Percentiles rank a stretch among this genome's conserved stretches.
Evolutionary conservation across 2,329 filamentous ascomycete species (phyloP).

Genomic region (Rutstroemia sp.): DNA sequence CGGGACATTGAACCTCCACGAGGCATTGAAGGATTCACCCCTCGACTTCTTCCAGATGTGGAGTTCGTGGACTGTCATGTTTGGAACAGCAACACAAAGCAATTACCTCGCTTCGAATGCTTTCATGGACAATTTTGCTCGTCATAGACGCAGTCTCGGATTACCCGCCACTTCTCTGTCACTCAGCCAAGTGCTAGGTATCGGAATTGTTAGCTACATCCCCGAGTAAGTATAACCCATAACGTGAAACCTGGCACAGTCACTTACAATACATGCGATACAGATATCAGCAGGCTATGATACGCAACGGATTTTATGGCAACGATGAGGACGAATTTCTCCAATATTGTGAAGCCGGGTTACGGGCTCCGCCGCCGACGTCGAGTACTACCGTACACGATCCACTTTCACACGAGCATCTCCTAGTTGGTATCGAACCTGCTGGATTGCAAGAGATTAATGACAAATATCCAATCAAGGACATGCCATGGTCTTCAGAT

Average conservation of each 20-base stretch:
- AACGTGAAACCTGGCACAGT: no score
- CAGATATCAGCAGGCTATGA: no score
- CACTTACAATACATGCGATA: no score
- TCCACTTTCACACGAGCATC: not conserved
- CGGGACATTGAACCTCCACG: constrained; percentile 11
- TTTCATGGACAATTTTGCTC: constrained; percentile 31
- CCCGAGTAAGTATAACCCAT: no score
- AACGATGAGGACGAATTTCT: constrained; percentile 10
- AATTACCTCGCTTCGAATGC: constrained; percentile 34
- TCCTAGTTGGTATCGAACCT: not conserved
- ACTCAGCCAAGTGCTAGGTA: constrained; percentile 31
- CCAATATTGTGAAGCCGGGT: constrained; percentile 13
- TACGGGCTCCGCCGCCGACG: no score
- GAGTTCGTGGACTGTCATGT: constrained; percentile 24
- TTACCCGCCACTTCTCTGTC: constrained; percentile 22
- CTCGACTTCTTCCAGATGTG: constrained; percentile 33
- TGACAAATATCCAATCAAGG: not conserved
- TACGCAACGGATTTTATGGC: constrained; percentile 8
- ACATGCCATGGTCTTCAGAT: not conserved
- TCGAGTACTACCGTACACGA: not conserved
- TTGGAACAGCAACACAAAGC: constrained; percentile 29
- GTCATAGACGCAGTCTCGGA: constrained; percentile 21
- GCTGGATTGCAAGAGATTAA: not conserved
- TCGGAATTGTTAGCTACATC: constrained; percentile 27
- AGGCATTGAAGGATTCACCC: constrained; percentile 3